Conservation (phyloP, 169 alveolate species). For the Cryptosporidium sp. region DNA sequence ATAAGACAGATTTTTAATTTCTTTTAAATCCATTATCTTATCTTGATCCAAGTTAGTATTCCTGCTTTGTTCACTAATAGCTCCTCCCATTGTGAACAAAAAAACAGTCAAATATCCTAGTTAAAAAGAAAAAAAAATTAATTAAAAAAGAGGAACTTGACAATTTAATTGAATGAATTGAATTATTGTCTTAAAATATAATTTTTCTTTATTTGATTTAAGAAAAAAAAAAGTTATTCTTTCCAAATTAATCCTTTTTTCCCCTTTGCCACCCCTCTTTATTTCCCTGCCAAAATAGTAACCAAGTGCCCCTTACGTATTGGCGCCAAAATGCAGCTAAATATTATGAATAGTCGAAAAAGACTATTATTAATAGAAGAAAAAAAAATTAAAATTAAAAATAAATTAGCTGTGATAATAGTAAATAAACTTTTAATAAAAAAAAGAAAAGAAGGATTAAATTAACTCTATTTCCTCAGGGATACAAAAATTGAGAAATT, state of each 20-base stretch:
- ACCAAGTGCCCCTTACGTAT: not conserved
- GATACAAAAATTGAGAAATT: not conserved
- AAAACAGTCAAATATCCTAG: not conserved
- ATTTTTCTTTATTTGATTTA: no score
- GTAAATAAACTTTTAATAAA: not conserved
- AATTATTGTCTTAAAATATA: no score
- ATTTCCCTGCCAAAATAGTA: not conserved
- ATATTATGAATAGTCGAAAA: not conserved
- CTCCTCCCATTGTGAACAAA: not conserved
- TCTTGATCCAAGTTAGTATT: no score
- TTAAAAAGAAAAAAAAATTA: no score
- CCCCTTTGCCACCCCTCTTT: slow-evolving; percentile 11
- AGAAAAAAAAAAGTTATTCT: not conserved
- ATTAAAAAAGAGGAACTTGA: no score
- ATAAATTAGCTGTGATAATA: not conserved
- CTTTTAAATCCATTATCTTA: not conserved
- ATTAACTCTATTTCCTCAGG: no score
- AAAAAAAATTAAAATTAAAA: not conserved
- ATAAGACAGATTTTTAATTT: not conserved
- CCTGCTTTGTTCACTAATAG: not conserved
- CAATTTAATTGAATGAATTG: no score
- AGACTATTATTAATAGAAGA: not conserved
- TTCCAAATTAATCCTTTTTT: not conserved
- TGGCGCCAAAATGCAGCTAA: slow-evolving; percentile 18
- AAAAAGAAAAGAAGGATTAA: not conserved